Conservation (phyloP, 2,329 filamentous ascomycete species). For the Emmonsiellopsis sp. region DNA sequence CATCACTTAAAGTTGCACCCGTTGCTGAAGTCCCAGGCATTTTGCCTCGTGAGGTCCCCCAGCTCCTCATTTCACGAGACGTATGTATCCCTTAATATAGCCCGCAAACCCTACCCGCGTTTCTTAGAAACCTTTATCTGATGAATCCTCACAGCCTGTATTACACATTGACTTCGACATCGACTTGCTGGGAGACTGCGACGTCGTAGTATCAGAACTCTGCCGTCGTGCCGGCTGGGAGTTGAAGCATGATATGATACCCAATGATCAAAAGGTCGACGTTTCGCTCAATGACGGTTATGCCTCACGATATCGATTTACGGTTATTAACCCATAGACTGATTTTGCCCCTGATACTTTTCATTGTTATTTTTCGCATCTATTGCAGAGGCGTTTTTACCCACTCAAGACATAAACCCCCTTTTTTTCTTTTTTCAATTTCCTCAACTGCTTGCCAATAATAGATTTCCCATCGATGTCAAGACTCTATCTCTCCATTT, state of each 20-base stretch:
- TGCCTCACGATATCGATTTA: slow-evolving; percentile 35
- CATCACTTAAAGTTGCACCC: slow-evolving; percentile 87
- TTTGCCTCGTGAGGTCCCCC: slow-evolving; percentile 68
- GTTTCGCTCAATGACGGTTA: slow-evolving; percentile 43
- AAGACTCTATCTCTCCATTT: background rate
- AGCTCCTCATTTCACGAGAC: slow-evolving; percentile 81
- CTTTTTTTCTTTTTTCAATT: slow-evolving; percentile 40
- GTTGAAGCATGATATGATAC: slow-evolving; percentile 72
- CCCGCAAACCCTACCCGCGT: background rate
- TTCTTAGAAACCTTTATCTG: background rate
- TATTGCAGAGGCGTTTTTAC: background rate
- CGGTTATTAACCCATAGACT: slow-evolving; percentile 16
- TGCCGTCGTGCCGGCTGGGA: slow-evolving; percentile 74
- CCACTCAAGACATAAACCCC: slow-evolving; percentile 37
- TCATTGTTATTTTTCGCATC: slow-evolving; percentile 6
- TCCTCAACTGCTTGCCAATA: background rate
- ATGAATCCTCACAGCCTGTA: slow-evolving; percentile 47
- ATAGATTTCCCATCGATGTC: slow-evolving; percentile 4
- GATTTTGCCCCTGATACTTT: slow-evolving; percentile 12
- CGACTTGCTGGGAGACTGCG: slow-evolving; percentile 90
- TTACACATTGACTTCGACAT: slow-evolving; percentile 92
- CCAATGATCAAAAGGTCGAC: slow-evolving; percentile 52
- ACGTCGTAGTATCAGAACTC: slow-evolving; percentile 79
- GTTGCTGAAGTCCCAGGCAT: slow-evolving; percentile 85
- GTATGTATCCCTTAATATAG: slow-evolving; percentile 30